Base-by-base conservation (phyloP, 441 rosid species). In the Theobroma grandiflorum region DNA sequence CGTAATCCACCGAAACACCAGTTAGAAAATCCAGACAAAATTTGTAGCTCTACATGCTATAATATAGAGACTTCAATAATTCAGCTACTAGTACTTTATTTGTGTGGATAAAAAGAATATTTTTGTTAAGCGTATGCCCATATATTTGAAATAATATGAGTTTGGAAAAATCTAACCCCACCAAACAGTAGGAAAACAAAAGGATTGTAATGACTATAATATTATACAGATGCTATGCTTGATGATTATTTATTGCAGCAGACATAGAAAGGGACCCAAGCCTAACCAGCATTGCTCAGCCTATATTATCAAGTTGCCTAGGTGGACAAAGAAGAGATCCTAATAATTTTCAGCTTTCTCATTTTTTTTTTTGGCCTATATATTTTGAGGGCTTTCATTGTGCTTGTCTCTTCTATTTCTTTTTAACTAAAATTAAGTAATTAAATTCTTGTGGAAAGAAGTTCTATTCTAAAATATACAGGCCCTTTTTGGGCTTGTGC, bases 201-300 rank as follows among this genome's bases (percentile, higher is more conserved):
- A 16, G 3, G 67, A 12, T 26, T 35, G 40, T 35, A 4, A 62
- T 12, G 62, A 3, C 31, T 8, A 22, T 61, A 42, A 37, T 8
- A 61, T 31, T 61, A 40, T 43, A 9, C 0, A 40, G 4, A 20
- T 22, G 72, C 53, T 0, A 38, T 47, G 74, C 0, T 69, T 31
- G 73, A 37, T 26, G 72, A 76, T 22, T 72, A 78, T 55, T 71
- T 53, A 82, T 65, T 68, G 49, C 63, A 59, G 8, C 81, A 80
- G 85, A 84, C 85, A 86, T 64, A 74, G 90, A 88, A 83, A 88
- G 81, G 38, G 86, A 84, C 89, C 4, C 16, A 72, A 86, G 80
- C 80, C 69, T 40, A 79, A 81, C 73, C 12, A 49, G 63, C 84
- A 77, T 33, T 72, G 78, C 72, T 66, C 38, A 31, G 15, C 50